phyloP scores from a whole-genome alignment of 2,329 filamentous ascomycete species.

The Chaetomiaceae sp. region DNA sequence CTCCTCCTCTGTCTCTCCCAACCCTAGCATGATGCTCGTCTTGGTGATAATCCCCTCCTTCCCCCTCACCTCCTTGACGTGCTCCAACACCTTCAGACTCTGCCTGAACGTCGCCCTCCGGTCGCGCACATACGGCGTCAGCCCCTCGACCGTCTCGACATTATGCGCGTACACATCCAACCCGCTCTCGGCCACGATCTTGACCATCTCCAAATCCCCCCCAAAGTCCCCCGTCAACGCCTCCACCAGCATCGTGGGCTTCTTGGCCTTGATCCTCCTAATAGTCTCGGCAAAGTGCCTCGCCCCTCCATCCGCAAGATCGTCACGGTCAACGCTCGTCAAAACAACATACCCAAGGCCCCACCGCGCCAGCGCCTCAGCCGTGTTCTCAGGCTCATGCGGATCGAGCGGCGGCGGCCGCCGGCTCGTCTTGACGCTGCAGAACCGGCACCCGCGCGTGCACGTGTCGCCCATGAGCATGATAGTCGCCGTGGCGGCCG shows the following conservation, averaged over 20 bases:
- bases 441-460: slow-evolving; percentile 93
- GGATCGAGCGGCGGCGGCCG: slow-evolving; percentile 76
- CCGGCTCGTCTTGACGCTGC: slow-evolving; percentile 87
- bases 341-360: slow-evolving; percentile 93
- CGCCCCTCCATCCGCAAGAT: slow-evolving; percentile 83
- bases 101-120: slow-evolving; percentile 85
- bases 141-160: slow-evolving; percentile 85
- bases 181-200: slow-evolving; percentile 77
- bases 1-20: slow-evolving; percentile 88
- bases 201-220: slow-evolving; percentile 83
- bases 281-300: slow-evolving; percentile 91
- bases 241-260: slow-evolving; percentile 72
- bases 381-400: slow-evolving; percentile 94
- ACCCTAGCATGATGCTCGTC: slow-evolving; percentile 93
- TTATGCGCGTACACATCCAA: slow-evolving; percentile 97
- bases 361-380: slow-evolving; percentile 89
- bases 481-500: slow-evolving; percentile 90
- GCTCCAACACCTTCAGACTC: slow-evolving; percentile 71
- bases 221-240: slow-evolving; percentile 82
- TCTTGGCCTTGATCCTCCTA: slow-evolving; percentile 84
- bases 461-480: slow-evolving; percentile 99
- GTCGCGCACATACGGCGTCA: slow-evolving; percentile 88
- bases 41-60: slow-evolving; percentile 84
- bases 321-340: slow-evolving; percentile 90
- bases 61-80: slow-evolving; percentile 71